Evolutionary conservation across 768 basidiomycete species (phyloP).

Genomic region (Naganishia kalamii): DNA sequence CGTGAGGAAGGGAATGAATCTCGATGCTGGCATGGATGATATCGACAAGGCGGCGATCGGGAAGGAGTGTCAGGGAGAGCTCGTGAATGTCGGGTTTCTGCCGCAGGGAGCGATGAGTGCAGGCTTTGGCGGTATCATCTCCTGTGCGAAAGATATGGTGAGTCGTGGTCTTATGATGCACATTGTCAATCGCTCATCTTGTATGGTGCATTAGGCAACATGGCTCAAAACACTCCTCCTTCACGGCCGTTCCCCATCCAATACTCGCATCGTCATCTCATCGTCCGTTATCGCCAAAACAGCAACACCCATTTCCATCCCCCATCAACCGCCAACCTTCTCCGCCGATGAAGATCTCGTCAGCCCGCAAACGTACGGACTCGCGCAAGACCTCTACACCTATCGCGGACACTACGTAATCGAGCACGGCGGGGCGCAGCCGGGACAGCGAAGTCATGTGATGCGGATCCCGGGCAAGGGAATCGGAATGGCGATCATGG

Average conservation of each 20-base stretch:
- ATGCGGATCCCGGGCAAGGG: constrained; percentile 28
- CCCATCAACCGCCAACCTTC: neutral
- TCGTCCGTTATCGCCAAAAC: constrained; percentile 16
- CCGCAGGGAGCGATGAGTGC: constrained; percentile 23
- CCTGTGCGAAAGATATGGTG: constrained; percentile 33
- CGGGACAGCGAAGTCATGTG: constrained; percentile 31
- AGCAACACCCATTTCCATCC: neutral
- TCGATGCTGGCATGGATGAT: neutral
- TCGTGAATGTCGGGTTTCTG: constrained; percentile 6
- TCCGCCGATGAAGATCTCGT: neutral
- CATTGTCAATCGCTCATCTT: too few relatives aligned
- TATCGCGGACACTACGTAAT: constrained; percentile 33
- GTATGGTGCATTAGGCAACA: too few relatives aligned
- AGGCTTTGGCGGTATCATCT: constrained; percentile 36
- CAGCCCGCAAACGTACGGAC: constrained; percentile 29
- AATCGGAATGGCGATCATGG: constrained; percentile 30
- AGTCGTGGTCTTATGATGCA: constrained; percentile 17
- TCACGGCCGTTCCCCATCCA: constrained; percentile 14
- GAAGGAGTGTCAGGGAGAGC: neutral
- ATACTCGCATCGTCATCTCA: constrained; percentile 29
- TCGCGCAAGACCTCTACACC: constrained; percentile 27
- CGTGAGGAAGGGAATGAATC: constrained; percentile 5
- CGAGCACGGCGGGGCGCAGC: constrained; percentile 32
- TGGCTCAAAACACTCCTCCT: constrained; percentile 35
- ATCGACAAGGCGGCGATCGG: neutral